Evolutionary conservation across 2,329 filamentous ascomycete species (phyloP).

Genomic region (Paraphaeosphaeria minitans): DNA sequence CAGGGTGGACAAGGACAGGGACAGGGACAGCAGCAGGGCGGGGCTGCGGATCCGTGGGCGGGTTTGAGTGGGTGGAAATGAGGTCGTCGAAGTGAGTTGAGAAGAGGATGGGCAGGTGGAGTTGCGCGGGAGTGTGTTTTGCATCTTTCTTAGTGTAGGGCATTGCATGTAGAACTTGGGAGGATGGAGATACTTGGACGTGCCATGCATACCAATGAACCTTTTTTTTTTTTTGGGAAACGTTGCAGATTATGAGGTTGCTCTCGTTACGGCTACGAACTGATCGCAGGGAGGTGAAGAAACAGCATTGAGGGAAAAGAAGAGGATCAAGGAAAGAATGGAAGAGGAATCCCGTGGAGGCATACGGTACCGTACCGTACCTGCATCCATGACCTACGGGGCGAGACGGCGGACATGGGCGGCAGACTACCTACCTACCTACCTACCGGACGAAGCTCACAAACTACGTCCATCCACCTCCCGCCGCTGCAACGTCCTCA

Average conservation of each 20-base stretch:
- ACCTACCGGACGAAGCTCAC: too few relatives aligned
- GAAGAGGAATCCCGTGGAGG: too few relatives aligned
- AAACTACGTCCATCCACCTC: conserved; percentile 29
- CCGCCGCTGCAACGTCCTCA: conserved; percentile 25
- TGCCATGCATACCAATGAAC: background rate
- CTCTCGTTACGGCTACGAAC: background rate
- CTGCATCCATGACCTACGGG: too few relatives aligned
- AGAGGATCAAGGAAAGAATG: background rate
- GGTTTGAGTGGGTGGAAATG: conserved; percentile 73
- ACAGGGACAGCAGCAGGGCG: conserved; percentile 42
- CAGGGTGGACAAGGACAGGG: conserved; percentile 45
- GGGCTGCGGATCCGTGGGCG: conserved; percentile 67
- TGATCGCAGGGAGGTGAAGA: background rate
- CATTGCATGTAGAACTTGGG: background rate
- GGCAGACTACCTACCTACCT: too few relatives aligned
- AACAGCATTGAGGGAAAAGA: background rate
- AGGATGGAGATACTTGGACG: background rate
- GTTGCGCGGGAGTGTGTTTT: background rate
- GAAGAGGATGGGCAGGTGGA: background rate
- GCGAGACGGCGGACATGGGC: too few relatives aligned
- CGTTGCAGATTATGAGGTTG: background rate
- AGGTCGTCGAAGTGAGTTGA: background rate
- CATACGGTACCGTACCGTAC: too few relatives aligned
- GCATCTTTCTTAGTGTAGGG: background rate
- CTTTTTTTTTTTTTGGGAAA: background rate